Conservation (phyloP, 2,329 filamentous ascomycete species). For the Epichloe amarillans region DNA sequence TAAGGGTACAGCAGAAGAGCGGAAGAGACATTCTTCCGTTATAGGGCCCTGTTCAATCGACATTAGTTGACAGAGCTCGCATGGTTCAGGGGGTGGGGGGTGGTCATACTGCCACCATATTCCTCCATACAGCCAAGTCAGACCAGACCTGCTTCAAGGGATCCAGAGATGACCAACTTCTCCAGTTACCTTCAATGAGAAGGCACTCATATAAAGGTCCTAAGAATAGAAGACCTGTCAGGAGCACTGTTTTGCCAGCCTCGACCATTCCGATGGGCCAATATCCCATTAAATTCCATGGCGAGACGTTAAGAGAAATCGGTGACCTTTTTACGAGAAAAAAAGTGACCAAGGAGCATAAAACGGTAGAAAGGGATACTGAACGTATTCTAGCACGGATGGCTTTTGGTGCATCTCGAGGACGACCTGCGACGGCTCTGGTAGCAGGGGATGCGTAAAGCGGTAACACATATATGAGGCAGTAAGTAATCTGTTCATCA, state of each 20-base stretch:
- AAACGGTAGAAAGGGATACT: conserved; percentile 61
- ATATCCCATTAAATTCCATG: conserved; percentile 59
- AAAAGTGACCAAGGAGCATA: conserved; percentile 54
- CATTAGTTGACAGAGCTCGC: neutral
- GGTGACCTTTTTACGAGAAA: conserved; percentile 37
- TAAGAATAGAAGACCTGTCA: conserved; percentile 68
- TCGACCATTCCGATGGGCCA: conserved; percentile 63
- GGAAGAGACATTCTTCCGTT: conserved; percentile 90
- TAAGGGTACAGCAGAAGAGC: conserved; percentile 71
- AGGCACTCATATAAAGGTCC: conserved; percentile 74
- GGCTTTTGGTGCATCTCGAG: conserved; percentile 76
- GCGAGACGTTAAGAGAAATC: neutral
- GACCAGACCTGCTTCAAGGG: conserved; percentile 47
- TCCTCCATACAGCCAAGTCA: conserved; percentile 75
- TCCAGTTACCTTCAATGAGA: conserved; percentile 59
- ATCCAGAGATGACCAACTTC: conserved; percentile 43
- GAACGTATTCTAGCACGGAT: conserved; percentile 76
- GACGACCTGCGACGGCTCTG: conserved; percentile 63
- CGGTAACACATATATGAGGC: conserved; percentile 77
- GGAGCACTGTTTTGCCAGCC: conserved; percentile 45
- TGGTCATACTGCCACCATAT: conserved; percentile 61
- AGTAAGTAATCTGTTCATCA: conserved; percentile 52
- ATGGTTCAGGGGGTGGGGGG: neutral
- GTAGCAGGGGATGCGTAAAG: conserved; percentile 76
- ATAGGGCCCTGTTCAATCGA: conserved; percentile 54